phyloP scores from a whole-genome alignment of 2,329 filamentous ascomycete species.

The Fusarium sp. region DNA sequence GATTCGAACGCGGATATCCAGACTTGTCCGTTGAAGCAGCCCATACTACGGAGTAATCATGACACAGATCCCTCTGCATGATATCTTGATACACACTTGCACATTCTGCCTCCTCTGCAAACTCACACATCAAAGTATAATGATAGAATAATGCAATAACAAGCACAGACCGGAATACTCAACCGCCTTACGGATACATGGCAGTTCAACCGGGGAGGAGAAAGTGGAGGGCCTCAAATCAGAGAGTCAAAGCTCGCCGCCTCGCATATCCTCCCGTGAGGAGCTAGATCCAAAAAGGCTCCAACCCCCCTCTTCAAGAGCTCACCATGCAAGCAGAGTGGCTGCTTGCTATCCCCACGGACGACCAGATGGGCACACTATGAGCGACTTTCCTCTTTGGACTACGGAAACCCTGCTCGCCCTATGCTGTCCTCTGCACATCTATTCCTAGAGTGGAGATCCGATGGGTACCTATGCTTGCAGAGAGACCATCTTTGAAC shows the following conservation, averaged over 20 bases:
- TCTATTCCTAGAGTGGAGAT: slow-evolving; percentile 52
- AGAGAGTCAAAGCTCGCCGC: slow-evolving; percentile 43
- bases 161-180: slow-evolving; percentile 18
- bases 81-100: slow-evolving; percentile 15
- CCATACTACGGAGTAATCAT: slow-evolving; percentile 13
- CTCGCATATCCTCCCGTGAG: slow-evolving; percentile 40
- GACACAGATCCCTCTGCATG: slow-evolving; percentile 37
- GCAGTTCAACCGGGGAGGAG: slow-evolving; percentile 30
- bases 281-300: slow-evolving; percentile 45
- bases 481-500: slow-evolving; percentile 46
- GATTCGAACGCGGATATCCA: slow-evolving; percentile 28
- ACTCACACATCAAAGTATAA: not conserved
- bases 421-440: slow-evolving; percentile 48
- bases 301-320: slow-evolving; percentile 41
- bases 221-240: slow-evolving; percentile 46
- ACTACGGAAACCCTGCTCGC: slow-evolving; percentile 37
- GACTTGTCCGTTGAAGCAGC: slow-evolving; percentile 11
- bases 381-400: slow-evolving; percentile 53
- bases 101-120: not conserved
- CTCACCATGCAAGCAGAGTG: slow-evolving; percentile 46
- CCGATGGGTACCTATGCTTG: slow-evolving; percentile 35
- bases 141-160: not conserved
- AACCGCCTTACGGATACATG: slow-evolving; percentile 31
- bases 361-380: slow-evolving; percentile 49
- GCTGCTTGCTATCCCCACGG: slow-evolving; percentile 44